Base-by-base conservation (phyloP, 768 basidiomycete genomes). In the Collybia sp. region DNA sequence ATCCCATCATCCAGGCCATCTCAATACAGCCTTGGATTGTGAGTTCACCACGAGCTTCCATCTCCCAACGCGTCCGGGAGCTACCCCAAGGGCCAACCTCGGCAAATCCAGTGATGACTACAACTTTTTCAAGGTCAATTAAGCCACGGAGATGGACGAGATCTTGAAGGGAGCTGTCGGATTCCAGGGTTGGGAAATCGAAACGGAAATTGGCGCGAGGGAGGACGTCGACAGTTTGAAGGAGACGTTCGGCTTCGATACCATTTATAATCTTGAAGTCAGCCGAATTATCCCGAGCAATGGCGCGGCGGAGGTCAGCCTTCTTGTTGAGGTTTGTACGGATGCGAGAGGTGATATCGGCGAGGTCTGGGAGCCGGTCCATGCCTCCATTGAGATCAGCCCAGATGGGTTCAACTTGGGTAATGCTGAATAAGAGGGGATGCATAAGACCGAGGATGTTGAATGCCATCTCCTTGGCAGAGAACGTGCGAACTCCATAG, bases 391-490 rank as follows among this genome's bases (percentile, higher is more conserved):
- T 96, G 52, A 97, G 75, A 63, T 98, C 96, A 45, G 95, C 96
- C 96, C 96, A 98, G 61, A 98, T 94, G 8, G 96, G 95, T 63
- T 99, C 95, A 39, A 98, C 94, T 64, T 99, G 96, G 10, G 95
- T 96, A 59, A 99, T 95, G 66, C 95, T 96, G 82, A 98, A 98
- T 44, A 99, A 79, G 5, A 98, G 82, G 37, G 96, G 96, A 61
- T 99, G 96, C 95, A 99, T 98, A 42, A 99, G 78, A 49, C 96
- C 95, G 45, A 99, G 85, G 58, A 99, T 93, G 68, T 99, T 99
- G 82, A 99, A 99, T 0, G 96, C 94, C 96, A 98, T 99, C 70
- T 99, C 96, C 72, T 98, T 98, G 20, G 96, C 88, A 0, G 95
- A 98, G 81, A 98, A 99, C 1, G 96, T 99, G 53, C 96, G 83